These are phyloP conservation scores for Populus hybrid DNA, from an alignment of 441 rosid species.

Conservation along the genomic window DNA sequence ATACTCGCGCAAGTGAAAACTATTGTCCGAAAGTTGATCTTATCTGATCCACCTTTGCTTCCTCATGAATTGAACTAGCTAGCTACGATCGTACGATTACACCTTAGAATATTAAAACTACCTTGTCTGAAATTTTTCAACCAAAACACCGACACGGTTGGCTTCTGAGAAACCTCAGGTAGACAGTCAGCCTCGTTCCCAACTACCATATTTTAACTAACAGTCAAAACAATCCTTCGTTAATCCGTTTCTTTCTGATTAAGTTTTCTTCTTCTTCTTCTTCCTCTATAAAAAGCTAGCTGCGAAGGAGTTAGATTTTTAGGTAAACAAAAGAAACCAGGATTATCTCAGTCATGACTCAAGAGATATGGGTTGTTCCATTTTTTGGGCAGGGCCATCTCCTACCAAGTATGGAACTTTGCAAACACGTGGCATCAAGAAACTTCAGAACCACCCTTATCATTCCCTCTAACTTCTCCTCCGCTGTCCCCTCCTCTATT, in stretches of 20 bases:
- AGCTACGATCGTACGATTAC: background rate
- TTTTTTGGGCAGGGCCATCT: conserved; percentile 56
- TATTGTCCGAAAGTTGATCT: too few relatives aligned
- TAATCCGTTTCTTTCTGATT: background rate
- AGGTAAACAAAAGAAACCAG: background rate
- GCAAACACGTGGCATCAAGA: conserved; percentile 38
- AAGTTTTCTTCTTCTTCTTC: background rate
- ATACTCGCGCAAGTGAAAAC: too few relatives aligned
- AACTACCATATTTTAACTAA: background rate
- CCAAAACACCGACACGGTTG: background rate
- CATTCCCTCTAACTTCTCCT: conserved; percentile 37
- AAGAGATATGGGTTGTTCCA: conserved; percentile 38
- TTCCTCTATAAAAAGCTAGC: background rate
- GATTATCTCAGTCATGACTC: conserved; percentile 3
- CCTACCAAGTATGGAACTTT: conserved; percentile 47
- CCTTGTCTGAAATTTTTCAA: too few relatives aligned
- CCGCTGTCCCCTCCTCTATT: conserved; percentile 39
- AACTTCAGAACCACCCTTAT: conserved; percentile 31
- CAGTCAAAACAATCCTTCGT: background rate
- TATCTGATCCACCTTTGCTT: too few relatives aligned
- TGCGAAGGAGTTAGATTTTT: background rate
- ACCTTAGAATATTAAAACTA: too few relatives aligned
- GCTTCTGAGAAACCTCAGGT: background rate
- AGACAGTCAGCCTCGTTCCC: background rate
- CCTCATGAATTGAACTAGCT: background rate